A percentile compares a stretch with the other conserved stretches of the same genome.
These are phyloP conservation scores for Phytophthora citricola DNA, from an alignment of 352 stramenopile species.

Conservation along the genomic window DNA sequence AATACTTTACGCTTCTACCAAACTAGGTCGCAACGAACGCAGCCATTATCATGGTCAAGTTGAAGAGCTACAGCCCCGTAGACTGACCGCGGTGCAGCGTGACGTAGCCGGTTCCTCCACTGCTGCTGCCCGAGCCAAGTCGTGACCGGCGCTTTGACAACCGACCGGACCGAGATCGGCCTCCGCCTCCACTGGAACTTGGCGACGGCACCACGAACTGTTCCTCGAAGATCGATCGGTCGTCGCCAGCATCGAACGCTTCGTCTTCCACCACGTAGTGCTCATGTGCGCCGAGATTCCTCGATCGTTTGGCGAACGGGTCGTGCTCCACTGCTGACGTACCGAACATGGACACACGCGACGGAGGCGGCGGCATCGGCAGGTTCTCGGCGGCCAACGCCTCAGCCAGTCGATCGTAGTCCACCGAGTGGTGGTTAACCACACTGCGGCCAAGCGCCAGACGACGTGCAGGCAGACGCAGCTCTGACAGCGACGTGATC, in stretches of 20 bases:
- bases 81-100: slow-evolving; percentile 27
- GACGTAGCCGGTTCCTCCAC: slow-evolving; percentile 28
- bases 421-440: slow-evolving; percentile 70
- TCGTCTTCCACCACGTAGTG: slow-evolving; percentile 67
- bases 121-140: slow-evolving; percentile 29
- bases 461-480: slow-evolving; percentile 43
- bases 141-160: slow-evolving; percentile 30
- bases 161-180: slow-evolving; percentile 10
- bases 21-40: neutral
- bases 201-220: slow-evolving; percentile 35
- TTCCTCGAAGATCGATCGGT: slow-evolving; percentile 39
- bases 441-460: slow-evolving; percentile 61
- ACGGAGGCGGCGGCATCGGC: slow-evolving; percentile 53
- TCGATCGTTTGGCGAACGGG: slow-evolving; percentile 53
- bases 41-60: slow-evolving; percentile 8
- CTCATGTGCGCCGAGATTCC: slow-evolving; percentile 60
- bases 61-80: slow-evolving; percentile 20
- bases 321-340: slow-evolving; percentile 57
- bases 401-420: slow-evolving; percentile 55
- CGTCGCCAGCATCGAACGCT: slow-evolving; percentile 25
- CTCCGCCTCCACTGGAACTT: slow-evolving; percentile 24
- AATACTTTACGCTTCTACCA: slow-evolving; percentile 1
- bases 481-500: slow-evolving; percentile 49
- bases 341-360: slow-evolving; percentile 75
- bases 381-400: slow-evolving; percentile 46